phyloP scores from a whole-genome alignment of 225 moss, liverwort and hornwort species.

The Sphagnum contortum region DNA sequence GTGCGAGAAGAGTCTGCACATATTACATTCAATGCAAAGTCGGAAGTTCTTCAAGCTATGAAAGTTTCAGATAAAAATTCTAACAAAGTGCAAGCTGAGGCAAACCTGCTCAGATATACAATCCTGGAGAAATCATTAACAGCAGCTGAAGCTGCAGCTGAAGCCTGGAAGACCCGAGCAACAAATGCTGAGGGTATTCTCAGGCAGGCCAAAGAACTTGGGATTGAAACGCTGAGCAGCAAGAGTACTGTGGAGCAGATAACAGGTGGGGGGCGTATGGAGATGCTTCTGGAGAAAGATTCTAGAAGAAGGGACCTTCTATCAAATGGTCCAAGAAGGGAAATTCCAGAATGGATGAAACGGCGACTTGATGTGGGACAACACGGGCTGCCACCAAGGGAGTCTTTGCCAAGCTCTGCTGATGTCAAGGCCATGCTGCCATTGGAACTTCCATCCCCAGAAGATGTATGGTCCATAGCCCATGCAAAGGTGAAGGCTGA shows the following conservation, averaged over 20 bases:
- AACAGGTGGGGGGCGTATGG: slow-evolving; percentile 39
- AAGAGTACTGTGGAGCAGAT: slow-evolving; percentile 19
- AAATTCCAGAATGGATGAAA: slow-evolving; percentile 74
- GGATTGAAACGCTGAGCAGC: slow-evolving; percentile 18
- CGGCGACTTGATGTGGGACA: slow-evolving; percentile 56
- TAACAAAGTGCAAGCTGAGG: slow-evolving; percentile 32
- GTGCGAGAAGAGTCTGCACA: slow-evolving; percentile 37
- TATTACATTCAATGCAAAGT: slow-evolving; percentile 30
- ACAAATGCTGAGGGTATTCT: slow-evolving; percentile 39
- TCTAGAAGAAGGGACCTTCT: slow-evolving; percentile 60
- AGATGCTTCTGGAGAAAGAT: slow-evolving; percentile 52
- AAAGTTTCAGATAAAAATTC: slow-evolving; percentile 40
- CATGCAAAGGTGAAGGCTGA: slow-evolving; percentile 59
- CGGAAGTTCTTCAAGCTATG: slow-evolving; percentile 46
- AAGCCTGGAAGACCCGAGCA: slow-evolving; percentile 67
- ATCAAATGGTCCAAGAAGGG: slow-evolving; percentile 70
- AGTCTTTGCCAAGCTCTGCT: slow-evolving; percentile 15
- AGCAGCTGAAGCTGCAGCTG: slow-evolving; percentile 45
- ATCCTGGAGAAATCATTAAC: slow-evolving; percentile 54
- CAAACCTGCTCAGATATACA: slow-evolving; percentile 35
- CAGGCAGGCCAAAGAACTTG: slow-evolving; percentile 27
- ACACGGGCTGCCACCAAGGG: slow-evolving; percentile 61
- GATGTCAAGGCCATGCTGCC: slow-evolving; percentile 51
- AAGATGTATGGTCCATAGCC: slow-evolving; percentile 63
- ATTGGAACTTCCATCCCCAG: slow-evolving; percentile 48